Evolutionary conservation across 2,329 filamentous ascomycete species (phyloP), one percentile per base, ranked within the genome.

Genomic region (Lanzia echinophila): DNA sequence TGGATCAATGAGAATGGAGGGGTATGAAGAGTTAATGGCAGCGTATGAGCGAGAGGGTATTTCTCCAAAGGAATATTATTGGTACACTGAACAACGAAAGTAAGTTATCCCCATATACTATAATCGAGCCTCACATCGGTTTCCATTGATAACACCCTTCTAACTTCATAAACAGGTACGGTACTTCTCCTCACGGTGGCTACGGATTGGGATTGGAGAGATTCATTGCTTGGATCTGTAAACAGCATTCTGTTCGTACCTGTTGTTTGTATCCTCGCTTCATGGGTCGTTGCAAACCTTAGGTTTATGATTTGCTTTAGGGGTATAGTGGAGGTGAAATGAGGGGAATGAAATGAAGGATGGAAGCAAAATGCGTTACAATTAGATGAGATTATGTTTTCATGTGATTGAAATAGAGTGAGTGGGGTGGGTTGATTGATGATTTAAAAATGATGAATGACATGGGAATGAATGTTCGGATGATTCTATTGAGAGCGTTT

Each of bases 31-130:
- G 77, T 75, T 96, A 62, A 84, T 96, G 78, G 84, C 79, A 22
- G 94, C 89, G 1, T 99, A 95, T 70, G 83, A 90, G 72, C 83
- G 86, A 58, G 87, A 96, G 73, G 86, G 86, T 39, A 95, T 97
- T 70, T 83, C 88, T 64, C 83, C 90, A 19, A 81, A 81, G 63
- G 84, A 86, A 44, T 97, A 97, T 75, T 97, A 95, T 79, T 99
- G 94, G 94, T 99, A 97, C 76, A 95, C 90, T 32, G 94, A 68
- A 50, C 90, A 96, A 81, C 80, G 91, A 69, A 95, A 94, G 88
- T 91, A 73, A 77, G 86, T 83, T 57, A 56, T 59, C 49, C 52
- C 15, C 7, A 12, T 32, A 13, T 19, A 17, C 20, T 31, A 7
- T 20, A 11, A n/a, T 33, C 47, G 13, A 24, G 15, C 10, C 6